These are phyloP conservation scores for Solanum etuberosum DNA, from an alignment of 257 asterid genomes.

Conservation along the genomic window DNA sequence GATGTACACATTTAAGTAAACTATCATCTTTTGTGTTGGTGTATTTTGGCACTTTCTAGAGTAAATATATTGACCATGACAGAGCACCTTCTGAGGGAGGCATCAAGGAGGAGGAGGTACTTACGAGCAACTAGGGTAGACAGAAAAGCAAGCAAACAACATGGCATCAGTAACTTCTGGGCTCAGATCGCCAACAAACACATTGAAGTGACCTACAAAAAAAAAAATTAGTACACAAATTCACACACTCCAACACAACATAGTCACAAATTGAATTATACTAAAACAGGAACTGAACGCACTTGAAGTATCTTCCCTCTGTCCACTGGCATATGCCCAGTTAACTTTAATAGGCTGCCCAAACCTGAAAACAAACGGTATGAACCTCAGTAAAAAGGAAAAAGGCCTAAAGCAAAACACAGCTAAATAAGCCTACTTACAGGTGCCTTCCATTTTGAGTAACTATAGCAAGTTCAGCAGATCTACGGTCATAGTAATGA, in stretches of 20 bases:
- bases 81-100: background rate
- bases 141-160: constrained; percentile 80
- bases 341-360: constrained; percentile 98
- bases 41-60: background rate
- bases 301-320: constrained; percentile 97
- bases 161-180: constrained; percentile 96
- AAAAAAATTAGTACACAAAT: background rate
- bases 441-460: constrained; percentile 44
- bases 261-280: background rate
- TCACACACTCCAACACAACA: background rate
- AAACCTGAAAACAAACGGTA: constrained; percentile 44
- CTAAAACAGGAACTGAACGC: constrained; percentile 1
- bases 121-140: constrained; percentile 82
- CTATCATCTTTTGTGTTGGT: background rate
- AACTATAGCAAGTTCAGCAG: constrained; percentile 36
- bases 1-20: background rate
- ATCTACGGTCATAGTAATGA: constrained; percentile 43
- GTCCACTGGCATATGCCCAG: constrained; percentile 93
- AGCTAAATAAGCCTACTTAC: constrained; percentile 31
- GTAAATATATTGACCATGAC: background rate
- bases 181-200: constrained; percentile 96
- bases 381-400: constrained; percentile 1
- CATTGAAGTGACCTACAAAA: constrained; percentile 64
- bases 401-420: background rate
- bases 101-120: constrained; percentile 8